Base-by-base conservation (phyloP, 345 rosid species). In the Aquilaria sinensis region DNA sequence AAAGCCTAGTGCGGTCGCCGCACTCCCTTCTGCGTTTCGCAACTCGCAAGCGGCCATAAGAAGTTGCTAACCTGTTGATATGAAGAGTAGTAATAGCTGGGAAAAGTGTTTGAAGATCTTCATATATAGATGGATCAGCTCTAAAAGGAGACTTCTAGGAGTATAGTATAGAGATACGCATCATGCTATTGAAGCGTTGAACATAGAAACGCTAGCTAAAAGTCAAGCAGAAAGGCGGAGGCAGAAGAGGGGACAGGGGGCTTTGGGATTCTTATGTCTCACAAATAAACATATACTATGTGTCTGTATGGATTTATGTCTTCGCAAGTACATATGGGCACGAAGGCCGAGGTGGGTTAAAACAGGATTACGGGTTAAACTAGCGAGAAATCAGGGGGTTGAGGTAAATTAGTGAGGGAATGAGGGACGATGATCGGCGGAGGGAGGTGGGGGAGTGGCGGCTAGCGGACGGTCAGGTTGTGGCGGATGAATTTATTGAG, bases 21-120 rank as follows among this genome's bases (percentile, higher is more conserved):
- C 69, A 15, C 43, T 56, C 57, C 9, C 32, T 55, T 73, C 67
- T 51, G 68, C 78, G 63, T 51, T 60, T 37, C 67, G 47, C 67
- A 68, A 71, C 72, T 78, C 82, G 68, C 76, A 74, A 15, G 80
- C 84, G 53, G 87, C 85, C 89, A 84, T 83, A 71, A 58, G 9
- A 63, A 56, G 51, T 67, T 67, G 67, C 12, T 50, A 45, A 49
- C 55, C 33, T 12, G 34, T 43, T 14, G 48, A 45, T 31, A 10
- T 10, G 1, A 43, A 58, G 61, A 47, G 33, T 57, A 10, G 31
- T n/a, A 47, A 43, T 1, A 10, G 62, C 2, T 56, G 12, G 23
- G 23, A 23, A 23, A 23, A 23, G 2, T 5, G 5, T 11, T 23
- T n/a, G 5, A 23, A 34, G 49, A 37, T 37, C 43, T 2, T 37